Evolutionary conservation across 192 early-diverging fungal species (phyloP).

Genomic region (Entophlyctis luteolus): DNA sequence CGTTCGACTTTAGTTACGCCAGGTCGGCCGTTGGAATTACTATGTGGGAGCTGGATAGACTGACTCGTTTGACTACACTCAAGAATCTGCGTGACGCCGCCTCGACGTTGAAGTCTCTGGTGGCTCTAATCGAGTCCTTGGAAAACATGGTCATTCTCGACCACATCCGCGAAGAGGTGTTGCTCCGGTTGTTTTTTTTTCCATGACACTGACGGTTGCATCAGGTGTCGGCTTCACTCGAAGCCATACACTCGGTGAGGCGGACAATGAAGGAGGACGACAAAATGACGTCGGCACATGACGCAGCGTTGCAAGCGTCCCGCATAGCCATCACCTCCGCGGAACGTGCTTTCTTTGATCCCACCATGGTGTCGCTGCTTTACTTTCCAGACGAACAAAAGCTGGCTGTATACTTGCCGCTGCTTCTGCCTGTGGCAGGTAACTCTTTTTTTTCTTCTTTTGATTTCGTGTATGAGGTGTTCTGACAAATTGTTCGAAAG

Average conservation of each 20-base stretch:
- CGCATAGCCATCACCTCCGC: slow-evolving; percentile 62
- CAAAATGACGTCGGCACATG: too few relatives aligned
- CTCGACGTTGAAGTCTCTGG: slow-evolving; percentile 74
- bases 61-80: slow-evolving; percentile 65
- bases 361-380: slow-evolving; percentile 93
- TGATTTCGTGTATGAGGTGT: slow-evolving; percentile 1
- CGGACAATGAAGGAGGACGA: too few relatives aligned
- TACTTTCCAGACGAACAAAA: slow-evolving; percentile 98
- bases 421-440: slow-evolving; percentile 77
- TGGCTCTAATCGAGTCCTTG: slow-evolving; percentile 68
- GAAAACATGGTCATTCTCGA: slow-evolving; percentile 93
- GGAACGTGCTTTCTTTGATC: slow-evolving; percentile 94
- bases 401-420: slow-evolving; percentile 87
- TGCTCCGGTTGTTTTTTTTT: not conserved
- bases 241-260: too few relatives aligned
- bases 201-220: not conserved
- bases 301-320: slow-evolving; percentile 53
- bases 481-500: not conserved
- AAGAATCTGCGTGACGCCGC: slow-evolving; percentile 72
- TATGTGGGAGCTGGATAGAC: slow-evolving; percentile 73
- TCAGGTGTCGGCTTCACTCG: too few relatives aligned
- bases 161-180: slow-evolving; percentile 72
- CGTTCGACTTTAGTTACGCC: slow-evolving; percentile 37
- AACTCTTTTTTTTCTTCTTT: slow-evolving; percentile 9
- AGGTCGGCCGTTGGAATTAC: slow-evolving; percentile 64